Conservation (phyloP, 140 eudicot species). For the Oenanthe javanica region DNA sequence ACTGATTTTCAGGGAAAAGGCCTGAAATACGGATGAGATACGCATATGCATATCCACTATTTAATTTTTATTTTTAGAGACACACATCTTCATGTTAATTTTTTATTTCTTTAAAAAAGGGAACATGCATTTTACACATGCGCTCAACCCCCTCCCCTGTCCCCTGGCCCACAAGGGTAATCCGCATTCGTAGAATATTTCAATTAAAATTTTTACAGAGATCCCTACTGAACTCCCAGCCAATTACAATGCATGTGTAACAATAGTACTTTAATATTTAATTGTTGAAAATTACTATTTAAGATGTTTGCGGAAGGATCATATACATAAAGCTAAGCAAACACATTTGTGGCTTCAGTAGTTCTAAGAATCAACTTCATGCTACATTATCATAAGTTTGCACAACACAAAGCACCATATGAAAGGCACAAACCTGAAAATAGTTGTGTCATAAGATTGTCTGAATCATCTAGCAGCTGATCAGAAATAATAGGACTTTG, state of each 20-base stretch:
- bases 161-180: too few relatives aligned
- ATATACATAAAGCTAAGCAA: background rate
- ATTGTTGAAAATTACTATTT: background rate
- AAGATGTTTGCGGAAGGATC: background rate
- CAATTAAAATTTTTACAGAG: background rate
- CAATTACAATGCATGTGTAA: background rate
- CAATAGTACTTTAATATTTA: background rate
- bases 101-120: too few relatives aligned
- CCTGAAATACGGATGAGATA: too few relatives aligned
- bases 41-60: too few relatives aligned
- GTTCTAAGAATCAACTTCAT: background rate
- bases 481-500: slow-evolving; percentile 25
- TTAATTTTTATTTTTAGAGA: too few relatives aligned
- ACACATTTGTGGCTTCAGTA: background rate
- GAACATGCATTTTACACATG: too few relatives aligned
- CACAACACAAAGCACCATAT: slow-evolving; percentile 19
- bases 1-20: too few relatives aligned
- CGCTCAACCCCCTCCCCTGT: too few relatives aligned
- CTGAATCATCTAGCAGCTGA: slow-evolving; percentile 30
- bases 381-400: background rate
- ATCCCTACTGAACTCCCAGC: background rate
- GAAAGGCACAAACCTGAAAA: slow-evolving; percentile 36
- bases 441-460: slow-evolving; percentile 29
- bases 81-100: too few relatives aligned
- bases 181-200: background rate